Conservation (phyloP, 1,284 basidiomycete genomes). For the Athelia psychrophila region DNA sequence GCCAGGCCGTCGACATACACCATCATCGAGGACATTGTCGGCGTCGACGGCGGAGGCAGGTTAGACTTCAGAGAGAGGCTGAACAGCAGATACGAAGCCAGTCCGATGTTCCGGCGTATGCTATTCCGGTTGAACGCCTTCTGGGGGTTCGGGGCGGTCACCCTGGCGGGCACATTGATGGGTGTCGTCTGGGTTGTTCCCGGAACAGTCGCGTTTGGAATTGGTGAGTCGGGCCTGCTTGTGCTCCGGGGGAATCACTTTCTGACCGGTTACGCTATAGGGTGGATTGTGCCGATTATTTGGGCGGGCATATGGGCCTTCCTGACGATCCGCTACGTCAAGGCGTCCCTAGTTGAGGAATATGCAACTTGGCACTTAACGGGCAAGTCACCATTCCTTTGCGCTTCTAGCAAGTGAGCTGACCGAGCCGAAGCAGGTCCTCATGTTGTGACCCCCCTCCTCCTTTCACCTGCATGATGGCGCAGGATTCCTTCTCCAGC, state of each 20-base stretch:
- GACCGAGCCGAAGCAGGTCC: too few relatives aligned
- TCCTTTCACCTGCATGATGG: too few relatives aligned
- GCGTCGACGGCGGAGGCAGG: neutral
- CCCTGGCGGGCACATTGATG: neutral
- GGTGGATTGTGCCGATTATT: neutral
- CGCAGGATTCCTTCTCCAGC: too few relatives aligned
- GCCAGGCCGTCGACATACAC: neutral
- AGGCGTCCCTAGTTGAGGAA: neutral
- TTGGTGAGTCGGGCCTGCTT: neutral
- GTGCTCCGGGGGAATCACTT: neutral
- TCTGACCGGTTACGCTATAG: neutral
- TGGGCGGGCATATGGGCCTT: neutral
- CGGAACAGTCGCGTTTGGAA: neutral
- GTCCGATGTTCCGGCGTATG: neutral
- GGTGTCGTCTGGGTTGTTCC: neutral
- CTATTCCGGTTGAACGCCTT: neutral
- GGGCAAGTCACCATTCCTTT: too few relatives aligned
- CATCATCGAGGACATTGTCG: constrained; percentile 1
- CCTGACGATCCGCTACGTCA: neutral
- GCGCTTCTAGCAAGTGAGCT: too few relatives aligned
- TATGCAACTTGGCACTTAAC: too few relatives aligned
- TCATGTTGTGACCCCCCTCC: too few relatives aligned
- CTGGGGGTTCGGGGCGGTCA: neutral
- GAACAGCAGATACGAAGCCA: neutral
- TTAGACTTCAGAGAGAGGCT: neutral